Conservation (phyloP, 768 basidiomycete species). For the Jaapia argillacea region DNA sequence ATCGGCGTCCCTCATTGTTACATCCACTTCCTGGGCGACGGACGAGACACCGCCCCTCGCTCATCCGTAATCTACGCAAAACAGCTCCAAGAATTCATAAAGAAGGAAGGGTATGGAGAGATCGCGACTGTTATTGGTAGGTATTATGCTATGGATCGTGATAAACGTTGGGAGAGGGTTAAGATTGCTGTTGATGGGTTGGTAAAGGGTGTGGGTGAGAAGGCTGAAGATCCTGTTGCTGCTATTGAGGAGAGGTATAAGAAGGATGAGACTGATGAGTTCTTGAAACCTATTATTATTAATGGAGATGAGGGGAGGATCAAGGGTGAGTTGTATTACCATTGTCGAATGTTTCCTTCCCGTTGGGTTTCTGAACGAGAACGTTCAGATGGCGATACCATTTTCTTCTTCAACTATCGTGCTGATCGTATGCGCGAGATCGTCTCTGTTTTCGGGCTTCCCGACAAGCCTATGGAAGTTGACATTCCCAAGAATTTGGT, state of each 20-base stretch:
- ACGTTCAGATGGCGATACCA: constrained; percentile 63
- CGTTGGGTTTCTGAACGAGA: not conserved
- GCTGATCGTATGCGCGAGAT: constrained; percentile 96
- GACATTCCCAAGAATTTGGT: constrained; percentile 75
- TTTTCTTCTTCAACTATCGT: constrained; percentile 97
- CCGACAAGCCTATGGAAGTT: constrained; percentile 79
- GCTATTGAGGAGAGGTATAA: constrained; percentile 67
- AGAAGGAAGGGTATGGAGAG: constrained; percentile 70
- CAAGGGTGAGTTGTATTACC: constrained; percentile 42
- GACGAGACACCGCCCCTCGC: constrained; percentile 86
- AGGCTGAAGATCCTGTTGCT: constrained; percentile 48
- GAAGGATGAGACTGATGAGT: constrained; percentile 88
- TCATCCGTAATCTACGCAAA: constrained; percentile 72
- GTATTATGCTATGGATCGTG: constrained; percentile 96
- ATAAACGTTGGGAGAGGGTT: constrained; percentile 93
- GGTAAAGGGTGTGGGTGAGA: constrained; percentile 58
- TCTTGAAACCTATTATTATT: constrained; percentile 89
- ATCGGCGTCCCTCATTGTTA: constrained; percentile 77
- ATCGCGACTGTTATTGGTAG: constrained; percentile 80
- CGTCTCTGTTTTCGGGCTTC: constrained; percentile 65
- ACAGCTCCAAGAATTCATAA: constrained; percentile 67
- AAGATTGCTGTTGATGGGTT: constrained; percentile 86
- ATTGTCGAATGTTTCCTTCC: constrained; percentile 2
- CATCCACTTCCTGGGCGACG: constrained; percentile 92
- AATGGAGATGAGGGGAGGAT: constrained; percentile 72